Conservation (phyloP, 768 basidiomycete genomes). For the Macrolepiota fuliginosa region DNA sequence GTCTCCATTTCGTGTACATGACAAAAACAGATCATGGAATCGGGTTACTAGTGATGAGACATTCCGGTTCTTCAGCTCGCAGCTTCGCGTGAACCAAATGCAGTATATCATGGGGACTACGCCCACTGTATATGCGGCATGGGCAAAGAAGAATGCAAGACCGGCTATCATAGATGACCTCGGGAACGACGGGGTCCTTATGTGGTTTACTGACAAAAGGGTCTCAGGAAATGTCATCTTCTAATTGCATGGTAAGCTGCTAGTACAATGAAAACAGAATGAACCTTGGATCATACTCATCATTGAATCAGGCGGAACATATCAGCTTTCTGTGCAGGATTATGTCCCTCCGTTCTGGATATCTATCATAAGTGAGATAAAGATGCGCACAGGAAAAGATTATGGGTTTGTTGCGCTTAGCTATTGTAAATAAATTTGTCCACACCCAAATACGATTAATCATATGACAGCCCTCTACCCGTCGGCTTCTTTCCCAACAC, state of each 20-base stretch:
- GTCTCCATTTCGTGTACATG: constrained; percentile 1
- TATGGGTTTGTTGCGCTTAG: constrained; percentile 27
- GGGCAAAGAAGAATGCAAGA: constrained; percentile 19
- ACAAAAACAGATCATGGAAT: constrained; percentile 10
- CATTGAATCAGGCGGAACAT: constrained; percentile 28
- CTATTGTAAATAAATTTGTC: constrained; percentile 23
- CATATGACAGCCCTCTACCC: constrained; percentile 29
- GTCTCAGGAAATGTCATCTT: constrained; percentile 29
- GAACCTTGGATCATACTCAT: background rate
- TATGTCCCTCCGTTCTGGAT: constrained; percentile 26
- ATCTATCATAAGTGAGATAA: constrained; percentile 24
- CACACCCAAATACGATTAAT: background rate
- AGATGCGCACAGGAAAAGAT: constrained; percentile 18
- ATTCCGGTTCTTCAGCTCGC: constrained; percentile 12
- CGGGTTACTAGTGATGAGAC: constrained; percentile 3
- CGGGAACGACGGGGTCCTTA: constrained; percentile 22
- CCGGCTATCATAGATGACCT: constrained; percentile 24
- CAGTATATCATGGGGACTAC: constrained; percentile 22
- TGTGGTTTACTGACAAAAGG: constrained; percentile 31
- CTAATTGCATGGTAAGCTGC: constrained; percentile 27
- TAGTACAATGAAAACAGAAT: background rate
- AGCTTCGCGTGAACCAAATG: constrained; percentile 19
- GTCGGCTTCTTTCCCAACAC: constrained; percentile 31
- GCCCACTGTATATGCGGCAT: constrained; percentile 18
- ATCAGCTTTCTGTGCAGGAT: constrained; percentile 22